These are phyloP conservation scores for Nowakowskiella sp. DNA, from an alignment of 192 early-diverging fungal species.

Conservation along the genomic window DNA sequence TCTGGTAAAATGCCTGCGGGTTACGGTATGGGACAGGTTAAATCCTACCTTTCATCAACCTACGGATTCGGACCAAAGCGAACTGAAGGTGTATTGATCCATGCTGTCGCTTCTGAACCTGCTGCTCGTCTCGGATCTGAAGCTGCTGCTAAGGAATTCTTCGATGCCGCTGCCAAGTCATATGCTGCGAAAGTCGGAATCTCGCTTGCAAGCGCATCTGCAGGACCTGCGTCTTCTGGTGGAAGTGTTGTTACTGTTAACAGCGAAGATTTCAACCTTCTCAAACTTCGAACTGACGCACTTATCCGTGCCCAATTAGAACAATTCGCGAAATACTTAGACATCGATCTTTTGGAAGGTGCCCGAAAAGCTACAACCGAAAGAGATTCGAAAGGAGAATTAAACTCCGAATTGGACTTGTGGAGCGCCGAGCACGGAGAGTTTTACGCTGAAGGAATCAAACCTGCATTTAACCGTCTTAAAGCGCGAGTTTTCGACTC, in stretches of 20 bases:
- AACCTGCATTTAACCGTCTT: constrained; percentile 68
- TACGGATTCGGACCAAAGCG: constrained; percentile 72
- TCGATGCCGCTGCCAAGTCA: constrained; percentile 58
- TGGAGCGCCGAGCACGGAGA: constrained; percentile 91
- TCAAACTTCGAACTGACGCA: constrained; percentile 61
- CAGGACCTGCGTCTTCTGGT: constrained; percentile 39
- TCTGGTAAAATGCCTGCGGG: constrained; percentile 89
- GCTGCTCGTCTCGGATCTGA: constrained; percentile 64
- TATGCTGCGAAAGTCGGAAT: constrained; percentile 68
- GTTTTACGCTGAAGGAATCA: constrained; percentile 81
- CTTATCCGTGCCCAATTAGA: constrained; percentile 72
- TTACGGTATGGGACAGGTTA: constrained; percentile 68
- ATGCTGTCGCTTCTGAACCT: constrained; percentile 77
- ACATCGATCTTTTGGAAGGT: constrained; percentile 67
- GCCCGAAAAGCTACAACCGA: constrained; percentile 38
- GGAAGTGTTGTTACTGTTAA: constrained; percentile 65
- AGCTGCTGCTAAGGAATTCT: constrained; percentile 69
- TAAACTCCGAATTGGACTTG: constrained; percentile 80
- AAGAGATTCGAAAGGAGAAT: constrained; percentile 49
- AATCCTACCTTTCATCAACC: constrained; percentile 58
- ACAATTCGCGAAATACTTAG: constrained; percentile 72
- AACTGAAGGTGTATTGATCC: constrained; percentile 64
- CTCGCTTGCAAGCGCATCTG: constrained; percentile 46
- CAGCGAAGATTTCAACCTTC: constrained; percentile 75
- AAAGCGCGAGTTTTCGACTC: constrained; percentile 90